Base-by-base conservation (phyloP, 2,329 filamentous ascomycete genomes). In the Calonectria pseudoturangicola region DNA sequence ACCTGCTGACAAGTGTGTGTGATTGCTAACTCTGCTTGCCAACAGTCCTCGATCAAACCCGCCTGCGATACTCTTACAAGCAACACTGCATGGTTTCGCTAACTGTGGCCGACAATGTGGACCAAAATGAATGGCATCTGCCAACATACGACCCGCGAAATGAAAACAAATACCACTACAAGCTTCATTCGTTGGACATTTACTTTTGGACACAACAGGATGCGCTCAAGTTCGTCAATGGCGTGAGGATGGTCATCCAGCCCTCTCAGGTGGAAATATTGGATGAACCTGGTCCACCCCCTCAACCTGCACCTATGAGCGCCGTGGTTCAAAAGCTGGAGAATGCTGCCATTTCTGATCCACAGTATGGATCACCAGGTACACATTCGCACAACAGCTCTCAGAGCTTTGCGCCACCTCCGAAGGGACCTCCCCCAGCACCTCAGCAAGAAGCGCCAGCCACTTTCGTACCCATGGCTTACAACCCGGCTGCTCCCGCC, bases 151-250 rank as follows among this genome's bases (percentile, higher is more conserved):
- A 96, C 82, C 91, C 91, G 2, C 88, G 88, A 64, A 94, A 95
- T 83, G 91, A 95, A 83, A 92, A 90, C 81, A 95, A 93, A 82
- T 95, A 95, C 82, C 91, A 95, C 87, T 95, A 95, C 85, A 92
- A 91, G 81, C 88, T 96, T 9, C 92, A 95, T 81, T 93, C 92
- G 0, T 82, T 96, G 70, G 94, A 96, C 80, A 86, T 96, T 16
- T 96, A 96, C 85, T 93, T 96, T 80, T 95, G 93, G 93, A 94
- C 92, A 0, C 90, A 91, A 73, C 88, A 91, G 69, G 94, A 96
- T 83, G 93, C 93, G 1, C 85, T 91, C 33, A 89, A 91, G 70
- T 94, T 96, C 75, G 85, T 95, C 73, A 93, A 93, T 77, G 92
- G 91, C 16, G 86, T 95, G 68, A 87, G 92, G 64, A 88, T 91